Percentiles rank a stretch among this genome's conserved stretches.
phyloP scores from a whole-genome alignment of 2,329 filamentous ascomycete species.

The Ophiostoma perfectum region DNA sequence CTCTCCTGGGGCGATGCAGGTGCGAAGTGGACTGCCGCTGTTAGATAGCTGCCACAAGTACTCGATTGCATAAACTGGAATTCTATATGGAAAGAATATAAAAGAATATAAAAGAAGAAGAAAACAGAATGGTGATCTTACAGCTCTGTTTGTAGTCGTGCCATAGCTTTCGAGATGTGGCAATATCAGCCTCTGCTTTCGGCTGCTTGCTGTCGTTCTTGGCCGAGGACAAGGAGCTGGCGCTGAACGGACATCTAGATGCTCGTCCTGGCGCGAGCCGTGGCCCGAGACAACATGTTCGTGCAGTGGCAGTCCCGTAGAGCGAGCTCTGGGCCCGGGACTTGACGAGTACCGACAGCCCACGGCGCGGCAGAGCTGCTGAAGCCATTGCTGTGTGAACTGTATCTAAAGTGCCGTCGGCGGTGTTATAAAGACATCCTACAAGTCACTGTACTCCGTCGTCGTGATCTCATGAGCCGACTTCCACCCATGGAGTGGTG shows the following conservation, averaged over 20 bases:
- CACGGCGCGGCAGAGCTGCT: conserved; percentile 5
- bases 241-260: neutral
- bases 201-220: neutral
- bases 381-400: conserved; percentile 16
- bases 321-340: neutral
- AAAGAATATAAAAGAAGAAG: neutral
- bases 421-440: neutral
- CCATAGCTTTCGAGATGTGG: conserved; percentile 26
- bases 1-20: conserved; percentile 29
- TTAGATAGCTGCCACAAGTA: neutral
- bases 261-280: neutral
- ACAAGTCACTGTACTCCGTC: neutral
- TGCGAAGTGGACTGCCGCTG: conserved; percentile 31
- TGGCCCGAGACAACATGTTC: neutral
- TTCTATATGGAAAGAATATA: no score
- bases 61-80: no score
- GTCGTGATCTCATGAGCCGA: neutral
- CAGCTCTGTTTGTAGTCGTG: conserved; percentile 42
- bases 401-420: neutral
- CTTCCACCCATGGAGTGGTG: conserved; percentile 13
- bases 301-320: neutral
- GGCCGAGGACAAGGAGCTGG: neutral
- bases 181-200: neutral
- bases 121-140: conserved; percentile 29
- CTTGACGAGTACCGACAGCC: conserved; percentile 15